phyloP scores from a whole-genome alignment of 2,329 filamentous ascomycete species.

The Diatrype stigma region DNA sequence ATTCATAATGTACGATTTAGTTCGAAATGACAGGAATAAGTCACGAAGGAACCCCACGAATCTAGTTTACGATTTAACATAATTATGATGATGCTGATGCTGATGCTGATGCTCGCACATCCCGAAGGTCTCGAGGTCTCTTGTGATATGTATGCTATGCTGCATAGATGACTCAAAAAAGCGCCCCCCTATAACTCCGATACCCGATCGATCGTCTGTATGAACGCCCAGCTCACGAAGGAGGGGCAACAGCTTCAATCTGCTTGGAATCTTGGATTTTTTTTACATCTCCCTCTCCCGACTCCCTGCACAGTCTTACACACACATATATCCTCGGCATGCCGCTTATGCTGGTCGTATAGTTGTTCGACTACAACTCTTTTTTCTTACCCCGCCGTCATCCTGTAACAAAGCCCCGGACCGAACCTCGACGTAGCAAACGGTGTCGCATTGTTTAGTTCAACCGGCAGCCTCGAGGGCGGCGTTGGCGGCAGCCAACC shows the following conservation, averaged over 20 bases:
- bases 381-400: not conserved
- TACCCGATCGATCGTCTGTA: conserved; percentile 6
- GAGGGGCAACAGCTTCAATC: conserved; percentile 13
- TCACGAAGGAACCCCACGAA: no score
- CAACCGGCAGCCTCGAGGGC: conserved; percentile 11
- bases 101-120: not conserved
- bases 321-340: conserved; percentile 1
- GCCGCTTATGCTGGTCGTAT: conserved; percentile 1
- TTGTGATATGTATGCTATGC: not conserved
- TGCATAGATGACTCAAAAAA: conserved; percentile 5
- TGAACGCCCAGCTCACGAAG: conserved; percentile 12
- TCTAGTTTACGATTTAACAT: no score
- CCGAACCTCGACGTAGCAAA: not conserved
- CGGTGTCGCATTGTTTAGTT: not conserved
- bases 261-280: conserved; percentile 1
- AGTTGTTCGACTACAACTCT: not conserved
- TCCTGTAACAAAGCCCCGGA: not conserved
- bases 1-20: no score
- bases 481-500: conserved; percentile 37
- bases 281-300: not conserved
- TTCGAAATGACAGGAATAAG: no score
- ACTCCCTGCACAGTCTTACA: not conserved
- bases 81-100: not conserved
- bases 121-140: not conserved
- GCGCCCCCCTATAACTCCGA: conserved; percentile 1